Percentiles rank a stretch among this genome's conserved stretches.
These are phyloP conservation scores for Elongisporangium senticosum DNA, from an alignment of 352 stramenopile genomes.

Conservation along the genomic window DNA sequence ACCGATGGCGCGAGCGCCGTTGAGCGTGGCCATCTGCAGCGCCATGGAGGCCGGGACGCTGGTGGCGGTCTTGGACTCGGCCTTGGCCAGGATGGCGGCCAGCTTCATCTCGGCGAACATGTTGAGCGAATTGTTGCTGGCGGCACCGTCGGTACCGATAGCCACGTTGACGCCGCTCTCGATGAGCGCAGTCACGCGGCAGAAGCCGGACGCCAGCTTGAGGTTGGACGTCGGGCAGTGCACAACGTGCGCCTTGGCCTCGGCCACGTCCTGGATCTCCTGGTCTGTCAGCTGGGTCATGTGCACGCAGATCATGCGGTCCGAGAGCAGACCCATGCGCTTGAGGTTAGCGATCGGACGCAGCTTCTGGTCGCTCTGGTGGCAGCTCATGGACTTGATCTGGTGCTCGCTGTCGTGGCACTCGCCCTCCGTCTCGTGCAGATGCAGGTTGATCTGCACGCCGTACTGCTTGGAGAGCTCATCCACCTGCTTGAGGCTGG, in stretches of 20 bases:
- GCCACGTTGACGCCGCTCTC: slow-evolving; percentile 79
- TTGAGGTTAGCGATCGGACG: slow-evolving; percentile 79
- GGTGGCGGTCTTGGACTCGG: slow-evolving; percentile 52
- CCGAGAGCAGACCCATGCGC: slow-evolving; percentile 64
- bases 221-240: slow-evolving; percentile 90
- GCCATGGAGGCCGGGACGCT: slow-evolving; percentile 49
- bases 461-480: slow-evolving; percentile 40
- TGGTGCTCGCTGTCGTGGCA: slow-evolving; percentile 69
- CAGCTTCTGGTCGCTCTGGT: slow-evolving; percentile 70
- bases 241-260: slow-evolving; percentile 53
- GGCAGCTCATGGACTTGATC: slow-evolving; percentile 75
- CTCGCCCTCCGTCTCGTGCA: slow-evolving; percentile 83
- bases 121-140: slow-evolving; percentile 88
- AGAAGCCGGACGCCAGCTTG: slow-evolving; percentile 85
- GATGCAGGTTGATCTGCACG: slow-evolving; percentile 76
- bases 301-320: slow-evolving; percentile 70
- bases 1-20: slow-evolving; percentile 84
- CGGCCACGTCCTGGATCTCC: slow-evolving; percentile 68
- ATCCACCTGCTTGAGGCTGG: slow-evolving; percentile 34
- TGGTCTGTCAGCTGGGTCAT: slow-evolving; percentile 83
- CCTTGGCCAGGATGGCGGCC: slow-evolving; percentile 82
- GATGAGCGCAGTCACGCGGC: slow-evolving; percentile 67
- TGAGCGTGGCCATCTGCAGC: slow-evolving; percentile 87
- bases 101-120: slow-evolving; percentile 90
- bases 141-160: slow-evolving; percentile 81